Evolutionary conservation across 345 rosid genomes (phyloP).

Genomic region (Aquilaria yunnanensis): DNA sequence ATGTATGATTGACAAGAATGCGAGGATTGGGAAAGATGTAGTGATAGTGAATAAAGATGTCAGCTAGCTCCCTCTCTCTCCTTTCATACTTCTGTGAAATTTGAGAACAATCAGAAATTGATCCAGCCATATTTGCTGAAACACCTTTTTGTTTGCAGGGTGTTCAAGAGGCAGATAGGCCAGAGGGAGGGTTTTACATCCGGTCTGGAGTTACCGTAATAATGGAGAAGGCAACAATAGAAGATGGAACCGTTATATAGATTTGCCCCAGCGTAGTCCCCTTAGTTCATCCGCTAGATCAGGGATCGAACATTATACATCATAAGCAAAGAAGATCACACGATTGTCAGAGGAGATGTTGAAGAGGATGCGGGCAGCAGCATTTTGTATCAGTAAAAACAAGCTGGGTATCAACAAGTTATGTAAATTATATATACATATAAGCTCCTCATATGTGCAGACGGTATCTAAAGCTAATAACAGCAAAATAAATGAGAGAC

Average conservation of each 20-base stretch:
- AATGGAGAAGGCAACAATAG: slow-evolving; percentile 77
- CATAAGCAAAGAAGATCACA: background rate
- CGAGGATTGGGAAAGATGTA: slow-evolving; percentile 82
- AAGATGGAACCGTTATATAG: slow-evolving; percentile 73
- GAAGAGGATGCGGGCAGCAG: slow-evolving; percentile 15
- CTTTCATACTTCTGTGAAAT: background rate
- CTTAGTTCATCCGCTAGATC: background rate
- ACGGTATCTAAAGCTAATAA: too few relatives aligned
- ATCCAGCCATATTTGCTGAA: background rate
- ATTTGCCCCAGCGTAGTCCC: background rate
- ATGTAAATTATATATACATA: slow-evolving; percentile 11
- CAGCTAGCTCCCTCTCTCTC: slow-evolving; percentile 14
- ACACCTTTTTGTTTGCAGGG: slow-evolving; percentile 31
- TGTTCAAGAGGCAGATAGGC: slow-evolving; percentile 81
- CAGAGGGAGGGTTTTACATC: slow-evolving; percentile 75
- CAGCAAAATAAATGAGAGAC: too few relatives aligned
- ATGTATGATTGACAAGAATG: slow-evolving; percentile 94
- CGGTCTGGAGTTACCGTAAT: slow-evolving; percentile 71
- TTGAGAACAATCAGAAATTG: too few relatives aligned
- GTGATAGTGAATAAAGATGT: slow-evolving; percentile 71
- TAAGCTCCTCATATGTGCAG: slow-evolving; percentile 16
- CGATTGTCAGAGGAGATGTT: background rate
- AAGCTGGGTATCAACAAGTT: slow-evolving; percentile 15
- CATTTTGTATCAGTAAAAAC: slow-evolving; percentile 14
- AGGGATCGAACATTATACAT: background rate